Evolutionary conservation across 148 eudicot species (phyloP).

Genomic region (Polygonum aviculare): DNA sequence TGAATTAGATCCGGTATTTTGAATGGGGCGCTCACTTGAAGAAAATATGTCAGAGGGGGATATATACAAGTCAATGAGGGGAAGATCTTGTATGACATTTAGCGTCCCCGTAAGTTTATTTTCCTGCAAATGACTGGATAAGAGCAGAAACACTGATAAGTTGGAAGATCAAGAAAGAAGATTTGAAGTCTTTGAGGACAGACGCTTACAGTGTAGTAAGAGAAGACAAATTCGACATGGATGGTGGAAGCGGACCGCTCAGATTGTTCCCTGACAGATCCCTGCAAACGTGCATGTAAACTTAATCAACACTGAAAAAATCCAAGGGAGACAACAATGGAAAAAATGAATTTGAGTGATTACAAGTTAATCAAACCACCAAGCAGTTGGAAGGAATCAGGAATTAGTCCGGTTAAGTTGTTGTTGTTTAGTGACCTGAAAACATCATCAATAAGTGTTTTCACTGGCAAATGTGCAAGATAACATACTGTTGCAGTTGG

Average conservation of each 20-base stretch:
- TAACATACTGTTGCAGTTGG: not conserved
- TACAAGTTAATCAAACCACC: conserved; percentile 59
- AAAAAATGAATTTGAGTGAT: not conserved
- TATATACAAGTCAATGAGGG: conserved; percentile 56
- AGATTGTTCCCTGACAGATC: conserved; percentile 73
- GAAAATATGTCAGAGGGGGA: not conserved
- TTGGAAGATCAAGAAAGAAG: not conserved
- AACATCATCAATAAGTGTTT: conserved; percentile 3
- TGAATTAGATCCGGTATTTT: not conserved
- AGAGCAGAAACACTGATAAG: not conserved
- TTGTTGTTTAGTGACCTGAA: conserved; percentile 63
- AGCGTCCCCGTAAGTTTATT: conserved; percentile 68
- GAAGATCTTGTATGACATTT: conserved; percentile 73
- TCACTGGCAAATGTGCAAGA: not conserved
- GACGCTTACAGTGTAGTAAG: conserved; percentile 65
- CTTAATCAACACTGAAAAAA: conserved; percentile 2
- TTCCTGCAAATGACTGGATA: conserved; percentile 70
- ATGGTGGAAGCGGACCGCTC: conserved; percentile 70
- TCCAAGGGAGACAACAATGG: not conserved
- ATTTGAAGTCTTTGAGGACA: not conserved
- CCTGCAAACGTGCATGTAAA: conserved; percentile 35
- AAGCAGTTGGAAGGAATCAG: conserved; percentile 69
- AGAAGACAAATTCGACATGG: conserved; percentile 60
- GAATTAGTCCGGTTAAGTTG: conserved; percentile 60
- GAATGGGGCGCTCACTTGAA: not conserved